A percentile compares a stretch with the other conserved stretches of the same genome.
Evolutionary conservation across 805 yeast species (phyloP).

Genomic region (Candida suzukii): DNA sequence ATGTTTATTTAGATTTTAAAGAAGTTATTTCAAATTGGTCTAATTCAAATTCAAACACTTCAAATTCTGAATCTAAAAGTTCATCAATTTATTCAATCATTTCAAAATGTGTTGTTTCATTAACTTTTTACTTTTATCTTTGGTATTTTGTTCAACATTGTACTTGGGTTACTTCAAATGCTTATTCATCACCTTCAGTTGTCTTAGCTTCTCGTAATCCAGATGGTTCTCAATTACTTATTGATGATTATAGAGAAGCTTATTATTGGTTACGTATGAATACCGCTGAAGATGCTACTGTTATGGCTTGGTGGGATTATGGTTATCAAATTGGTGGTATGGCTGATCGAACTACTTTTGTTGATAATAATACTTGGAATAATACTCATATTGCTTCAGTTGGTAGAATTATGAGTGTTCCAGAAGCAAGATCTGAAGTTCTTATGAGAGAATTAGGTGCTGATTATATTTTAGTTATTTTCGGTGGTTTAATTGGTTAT

Average conservation of each 20-base stretch:
- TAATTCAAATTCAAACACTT: not conserved
- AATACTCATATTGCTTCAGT: slow-evolving; percentile 99
- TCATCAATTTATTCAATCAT: slow-evolving; percentile 27
- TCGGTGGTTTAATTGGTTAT: slow-evolving; percentile 91
- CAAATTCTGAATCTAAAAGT: slow-evolving; percentile 1
- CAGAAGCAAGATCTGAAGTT: slow-evolving; percentile 83
- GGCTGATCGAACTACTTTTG: slow-evolving; percentile 98
- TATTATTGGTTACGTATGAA: slow-evolving; percentile 98
- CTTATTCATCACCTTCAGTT: slow-evolving; percentile 96
- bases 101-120: slow-evolving; percentile 57
- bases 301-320: slow-evolving; percentile 99
- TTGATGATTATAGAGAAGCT: slow-evolving; percentile 98
- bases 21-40: slow-evolving; percentile 11
- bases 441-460: slow-evolving; percentile 88
- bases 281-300: slow-evolving; percentile 91
- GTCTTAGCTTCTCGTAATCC: slow-evolving; percentile 78
- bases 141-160: slow-evolving; percentile 84
- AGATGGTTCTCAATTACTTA: slow-evolving; percentile 78
- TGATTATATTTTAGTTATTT: slow-evolving; percentile 86
- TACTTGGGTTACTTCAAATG: slow-evolving; percentile 94
- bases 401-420: slow-evolving; percentile 93
- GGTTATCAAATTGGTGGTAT: slow-evolving; percentile 99
- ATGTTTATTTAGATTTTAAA: slow-evolving; percentile 65
- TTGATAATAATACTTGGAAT: slow-evolving; percentile 99
- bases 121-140: slow-evolving; percentile 68